These are phyloP conservation scores for Colletotrichum karsti DNA, from an alignment of 2,329 filamentous ascomycete genomes.

Conservation along the genomic window DNA sequence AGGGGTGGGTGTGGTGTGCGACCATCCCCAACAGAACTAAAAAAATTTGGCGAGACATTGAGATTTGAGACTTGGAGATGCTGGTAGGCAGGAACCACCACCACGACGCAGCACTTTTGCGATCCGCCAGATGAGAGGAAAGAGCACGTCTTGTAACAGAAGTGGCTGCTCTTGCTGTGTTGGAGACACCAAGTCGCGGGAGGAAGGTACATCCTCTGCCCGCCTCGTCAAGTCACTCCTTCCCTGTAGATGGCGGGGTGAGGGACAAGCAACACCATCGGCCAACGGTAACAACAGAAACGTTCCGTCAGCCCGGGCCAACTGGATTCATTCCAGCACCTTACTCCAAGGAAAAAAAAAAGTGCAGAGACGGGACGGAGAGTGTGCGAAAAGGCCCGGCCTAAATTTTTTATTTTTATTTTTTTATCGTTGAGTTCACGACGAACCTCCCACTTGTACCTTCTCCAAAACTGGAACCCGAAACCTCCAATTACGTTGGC, in stretches of 20 bases:
- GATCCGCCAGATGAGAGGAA: background rate
- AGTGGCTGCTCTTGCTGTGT: background rate
- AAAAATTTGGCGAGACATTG: slow-evolving; percentile 34
- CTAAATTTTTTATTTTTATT: slow-evolving; percentile 25
- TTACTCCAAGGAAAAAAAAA: background rate
- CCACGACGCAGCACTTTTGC: background rate
- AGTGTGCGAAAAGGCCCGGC: background rate
- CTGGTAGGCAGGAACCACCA: background rate
- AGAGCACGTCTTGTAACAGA: background rate
- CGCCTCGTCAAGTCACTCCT: background rate
- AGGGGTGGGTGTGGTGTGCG: slow-evolving; percentile 26
- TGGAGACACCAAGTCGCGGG: no score
- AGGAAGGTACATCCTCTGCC: no score
- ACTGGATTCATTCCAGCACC: slow-evolving; percentile 19
- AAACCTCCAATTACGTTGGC: slow-evolving; percentile 25
- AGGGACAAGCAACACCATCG: background rate
- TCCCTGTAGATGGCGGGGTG: slow-evolving; percentile 8
- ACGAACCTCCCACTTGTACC: slow-evolving; percentile 4
- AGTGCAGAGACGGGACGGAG: slow-evolving; percentile 11
- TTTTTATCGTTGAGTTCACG: slow-evolving; percentile 28
- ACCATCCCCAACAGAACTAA: slow-evolving; percentile 54
- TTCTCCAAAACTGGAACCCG: slow-evolving; percentile 21
- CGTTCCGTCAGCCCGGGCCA: slow-evolving; percentile 24
- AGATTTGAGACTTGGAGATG: slow-evolving; percentile 25
- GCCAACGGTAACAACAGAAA: slow-evolving; percentile 6